Evolutionary conservation across 345 rosid species (phyloP), one percentile per base, ranked within the genome.

Genomic region (Dovyalis caffra): DNA sequence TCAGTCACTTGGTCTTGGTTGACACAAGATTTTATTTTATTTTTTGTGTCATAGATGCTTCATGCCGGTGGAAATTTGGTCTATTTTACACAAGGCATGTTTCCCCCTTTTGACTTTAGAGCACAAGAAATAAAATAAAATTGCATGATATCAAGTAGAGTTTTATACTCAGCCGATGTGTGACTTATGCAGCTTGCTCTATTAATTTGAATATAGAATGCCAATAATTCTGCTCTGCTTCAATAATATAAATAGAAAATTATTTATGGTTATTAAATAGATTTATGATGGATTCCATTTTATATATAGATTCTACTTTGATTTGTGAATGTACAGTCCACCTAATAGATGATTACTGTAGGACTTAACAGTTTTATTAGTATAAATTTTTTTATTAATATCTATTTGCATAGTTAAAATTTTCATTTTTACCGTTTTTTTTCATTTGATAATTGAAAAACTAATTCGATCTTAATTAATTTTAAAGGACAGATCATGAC

Each of bases 1-100:
- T 12, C 64, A 3, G 29, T 1, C 15, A 12, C 64, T 26, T 5
- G 0, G 26, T 11, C 32, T 9, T 14, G 33, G 64, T 60, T 11
- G 64, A 26, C 64, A 23, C 64, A 10, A n/a, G 26, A 11, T 9
- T 9, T 23, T 29, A 9, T 26, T 60, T 8, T 26, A 23, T 14
- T 12, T 12, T 60, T 18, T 60, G 20, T 2, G 29, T 60, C 64
- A 23, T 11, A 60, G 64, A 38, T 71, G 53, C 70, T 21, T 70
- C 49, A 66, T 29, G 81, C 74, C 76, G 76, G 79, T 74, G 71
- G 74, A 71, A 71, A 67, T 32, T 61, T 31, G 60, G 29, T 51
- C 31, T 66, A 25, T 28, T 76, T 37, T 61, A 34, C 26, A 14
- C 29, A 6, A 5, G 47, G 32, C 75, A 64, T 40, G 68, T 49